Percentiles rank a stretch among this genome's conserved stretches.
Evolutionary conservation across 2,329 filamentous ascomycete species (phyloP).

Genomic region (Penicillium sp.): DNA sequence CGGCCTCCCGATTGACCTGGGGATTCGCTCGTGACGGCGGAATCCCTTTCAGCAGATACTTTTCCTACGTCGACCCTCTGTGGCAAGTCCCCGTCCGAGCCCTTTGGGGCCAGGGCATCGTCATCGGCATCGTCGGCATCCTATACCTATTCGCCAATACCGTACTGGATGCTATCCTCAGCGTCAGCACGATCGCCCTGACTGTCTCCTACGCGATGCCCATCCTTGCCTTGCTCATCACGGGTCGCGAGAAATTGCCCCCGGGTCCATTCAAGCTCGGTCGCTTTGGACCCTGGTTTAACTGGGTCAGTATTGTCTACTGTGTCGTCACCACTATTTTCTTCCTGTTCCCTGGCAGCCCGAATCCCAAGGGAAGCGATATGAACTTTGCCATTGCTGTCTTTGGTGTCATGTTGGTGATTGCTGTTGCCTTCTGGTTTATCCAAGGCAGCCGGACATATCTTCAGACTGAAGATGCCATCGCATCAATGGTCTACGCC

Average conservation of each 20-base stretch:
- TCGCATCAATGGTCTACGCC: conserved; percentile 29
- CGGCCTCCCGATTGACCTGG: conserved; percentile 53
- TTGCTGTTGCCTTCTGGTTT: conserved; percentile 52
- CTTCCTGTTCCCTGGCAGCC: conserved; percentile 52
- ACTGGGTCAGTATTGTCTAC: conserved; percentile 52
- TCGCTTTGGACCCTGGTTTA: conserved; percentile 43
- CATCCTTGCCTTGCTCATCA: conserved; percentile 48
- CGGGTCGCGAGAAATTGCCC: conserved; percentile 53
- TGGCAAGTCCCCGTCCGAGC: conserved; percentile 55
- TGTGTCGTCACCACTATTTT: conserved; percentile 53
- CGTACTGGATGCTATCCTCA: conserved; percentile 53
- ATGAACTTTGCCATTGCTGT: conserved; percentile 59
- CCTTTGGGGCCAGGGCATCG: conserved; percentile 51
- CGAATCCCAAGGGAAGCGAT: conserved; percentile 47
- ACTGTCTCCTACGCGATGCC: conserved; percentile 53
- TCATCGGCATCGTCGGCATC: conserved; percentile 50
- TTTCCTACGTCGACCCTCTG: conserved; percentile 44
- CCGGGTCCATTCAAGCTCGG: conserved; percentile 47
- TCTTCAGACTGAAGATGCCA: conserved; percentile 32
- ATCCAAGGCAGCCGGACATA: conserved; percentile 45
- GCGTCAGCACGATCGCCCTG: conserved; percentile 55
- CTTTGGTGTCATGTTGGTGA: conserved; percentile 54
- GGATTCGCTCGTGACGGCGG: conserved; percentile 55
- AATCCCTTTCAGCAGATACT: conserved; percentile 45
- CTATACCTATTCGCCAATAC: conserved; percentile 55